Conservation (phyloP, 768 basidiomycete species). For the Agaricus subrufescens region DNA sequence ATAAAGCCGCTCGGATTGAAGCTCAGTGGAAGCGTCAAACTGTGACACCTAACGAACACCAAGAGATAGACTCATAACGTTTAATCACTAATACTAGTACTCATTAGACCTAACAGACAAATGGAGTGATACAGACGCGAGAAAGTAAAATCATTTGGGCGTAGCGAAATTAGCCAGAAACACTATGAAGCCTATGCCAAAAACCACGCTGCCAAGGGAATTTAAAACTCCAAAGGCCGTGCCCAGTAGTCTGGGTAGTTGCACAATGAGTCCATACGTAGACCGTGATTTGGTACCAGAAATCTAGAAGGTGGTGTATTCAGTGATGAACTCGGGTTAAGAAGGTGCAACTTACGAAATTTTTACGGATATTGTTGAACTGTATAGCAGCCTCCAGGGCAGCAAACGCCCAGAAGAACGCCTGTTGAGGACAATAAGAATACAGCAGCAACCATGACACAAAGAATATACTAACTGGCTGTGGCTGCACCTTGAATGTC, state of each 20-base stretch:
- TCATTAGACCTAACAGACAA: neutral
- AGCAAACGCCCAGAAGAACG: conserved; percentile 81
- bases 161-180: conserved; percentile 46
- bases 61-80: neutral
- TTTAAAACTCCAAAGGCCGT: conserved; percentile 67
- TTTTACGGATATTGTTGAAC: conserved; percentile 65
- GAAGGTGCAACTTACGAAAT: conserved; percentile 45
- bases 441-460: neutral
- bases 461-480: conserved; percentile 40
- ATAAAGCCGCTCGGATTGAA: conserved; percentile 4
- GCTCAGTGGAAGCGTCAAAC: conserved; percentile 13
- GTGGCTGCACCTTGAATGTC: conserved; percentile 41
- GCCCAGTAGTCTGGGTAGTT: conserved; percentile 58
- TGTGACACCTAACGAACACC: neutral
- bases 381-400: conserved; percentile 69
- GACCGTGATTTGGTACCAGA: conserved; percentile 56
- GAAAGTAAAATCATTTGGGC: neutral
- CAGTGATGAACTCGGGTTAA: neutral
- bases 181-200: conserved; percentile 68
- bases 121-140: neutral
- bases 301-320: conserved; percentile 49
- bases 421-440: conserved; percentile 33
- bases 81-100: neutral
- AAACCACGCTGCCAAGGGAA: conserved; percentile 63
- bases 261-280: conserved; percentile 60